phyloP scores from a whole-genome alignment of 768 basidiomycete species.

The Tephrocybe sp. region DNA sequence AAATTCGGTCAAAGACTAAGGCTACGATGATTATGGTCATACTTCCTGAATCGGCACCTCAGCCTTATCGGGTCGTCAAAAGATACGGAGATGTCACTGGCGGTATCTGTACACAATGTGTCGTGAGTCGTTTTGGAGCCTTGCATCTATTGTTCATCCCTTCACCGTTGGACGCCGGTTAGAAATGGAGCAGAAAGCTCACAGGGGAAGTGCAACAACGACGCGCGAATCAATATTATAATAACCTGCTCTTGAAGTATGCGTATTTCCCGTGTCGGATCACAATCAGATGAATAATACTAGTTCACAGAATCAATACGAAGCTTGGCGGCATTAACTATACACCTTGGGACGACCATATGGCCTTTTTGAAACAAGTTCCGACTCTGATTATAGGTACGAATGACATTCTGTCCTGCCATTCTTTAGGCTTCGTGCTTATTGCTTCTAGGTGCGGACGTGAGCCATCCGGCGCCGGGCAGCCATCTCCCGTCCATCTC shows the following conservation, averaged over 20 bases:
- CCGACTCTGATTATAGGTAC: constrained; percentile 64
- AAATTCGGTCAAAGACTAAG: no score
- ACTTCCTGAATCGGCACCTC: constrained; percentile 28
- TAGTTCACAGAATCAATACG: constrained; percentile 53
- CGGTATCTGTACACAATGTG: constrained; percentile 65
- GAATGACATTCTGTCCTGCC: no score
- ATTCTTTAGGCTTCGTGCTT: no score
- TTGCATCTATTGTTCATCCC: neutral
- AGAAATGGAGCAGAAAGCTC: constrained; percentile 30
- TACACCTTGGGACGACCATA: constrained; percentile 42
- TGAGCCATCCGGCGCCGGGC: constrained; percentile 22
- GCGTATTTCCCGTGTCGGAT: neutral
- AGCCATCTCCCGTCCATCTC: constrained; percentile 23
- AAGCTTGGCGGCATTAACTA: constrained; percentile 68
- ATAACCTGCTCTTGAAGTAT: constrained; percentile 66
- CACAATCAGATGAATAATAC: neutral
- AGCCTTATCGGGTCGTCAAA: constrained; percentile 29
- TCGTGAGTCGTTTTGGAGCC: constrained; percentile 40
- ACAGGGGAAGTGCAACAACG: constrained; percentile 10
- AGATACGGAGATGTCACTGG: constrained; percentile 38
- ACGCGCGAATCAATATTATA: constrained; percentile 51
- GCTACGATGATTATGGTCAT: constrained; percentile 27
- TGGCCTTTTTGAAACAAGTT: constrained; percentile 31
- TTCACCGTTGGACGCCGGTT: neutral
- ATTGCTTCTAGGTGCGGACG: no score